Evolutionary conservation across 139 green algal species (phyloP).

Genomic region (Haematococcus lacustris): DNA sequence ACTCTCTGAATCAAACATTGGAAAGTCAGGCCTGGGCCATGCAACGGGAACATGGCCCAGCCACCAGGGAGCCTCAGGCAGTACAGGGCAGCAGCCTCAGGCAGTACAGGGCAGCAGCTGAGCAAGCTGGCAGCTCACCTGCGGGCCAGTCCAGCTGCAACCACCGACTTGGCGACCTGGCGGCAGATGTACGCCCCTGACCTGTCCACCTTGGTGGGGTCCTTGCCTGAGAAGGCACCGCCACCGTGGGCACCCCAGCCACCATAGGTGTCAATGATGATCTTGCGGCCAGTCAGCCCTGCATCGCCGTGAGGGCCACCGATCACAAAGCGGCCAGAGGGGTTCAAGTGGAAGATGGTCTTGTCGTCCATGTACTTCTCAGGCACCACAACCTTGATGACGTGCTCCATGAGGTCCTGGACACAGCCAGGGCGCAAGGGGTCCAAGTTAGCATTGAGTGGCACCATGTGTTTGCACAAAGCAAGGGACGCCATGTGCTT

Average conservation of each 20-base stretch:
- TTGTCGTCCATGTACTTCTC: conserved; percentile 97
- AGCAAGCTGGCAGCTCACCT: conserved; percentile 25
- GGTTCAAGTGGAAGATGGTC: conserved; percentile 99
- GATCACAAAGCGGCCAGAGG: conserved; percentile 95
- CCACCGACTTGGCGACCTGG: conserved; percentile 96
- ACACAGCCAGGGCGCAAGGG: neutral
- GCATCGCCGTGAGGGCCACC: conserved; percentile 96
- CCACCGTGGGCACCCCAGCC: conserved; percentile 98
- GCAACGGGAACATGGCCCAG: neutral
- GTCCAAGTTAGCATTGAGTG: no score
- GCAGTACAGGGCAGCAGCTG: neutral
- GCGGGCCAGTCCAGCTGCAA: conserved; percentile 82
- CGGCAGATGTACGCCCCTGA: conserved; percentile 97
- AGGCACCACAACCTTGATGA: conserved; percentile 98
- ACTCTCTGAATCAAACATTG: no score
- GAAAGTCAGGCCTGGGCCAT: no score
- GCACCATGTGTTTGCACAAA: no score
- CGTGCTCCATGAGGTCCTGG: conserved; percentile 87
- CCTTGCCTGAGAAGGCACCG: conserved; percentile 97
- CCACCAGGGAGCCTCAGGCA: no score
- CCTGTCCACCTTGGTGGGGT: conserved; percentile 73
- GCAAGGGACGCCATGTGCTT: no score
- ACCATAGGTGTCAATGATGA: conserved; percentile 99
- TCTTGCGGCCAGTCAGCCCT: conserved; percentile 96
- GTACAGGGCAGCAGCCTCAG: no score